These are phyloP conservation scores for Medicago lupulina DNA, from an alignment of 306 rosid species.

Conservation along the genomic window DNA sequence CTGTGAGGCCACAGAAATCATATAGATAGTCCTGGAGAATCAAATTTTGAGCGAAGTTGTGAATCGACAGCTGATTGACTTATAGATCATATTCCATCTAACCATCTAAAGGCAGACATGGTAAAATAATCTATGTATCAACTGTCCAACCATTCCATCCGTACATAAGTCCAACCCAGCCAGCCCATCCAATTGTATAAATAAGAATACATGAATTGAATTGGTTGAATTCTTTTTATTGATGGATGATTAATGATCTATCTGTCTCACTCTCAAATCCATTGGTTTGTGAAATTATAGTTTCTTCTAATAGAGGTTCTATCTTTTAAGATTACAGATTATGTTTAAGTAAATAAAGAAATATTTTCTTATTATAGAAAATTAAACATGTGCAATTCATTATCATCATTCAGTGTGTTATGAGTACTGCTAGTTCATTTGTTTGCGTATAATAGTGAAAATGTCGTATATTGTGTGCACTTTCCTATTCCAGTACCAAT, in stretches of 20 bases:
- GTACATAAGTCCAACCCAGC: neutral
- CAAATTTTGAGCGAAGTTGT: constrained; percentile 3
- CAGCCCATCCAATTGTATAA: neutral
- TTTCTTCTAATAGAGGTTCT: neutral
- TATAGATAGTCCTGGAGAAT: constrained; percentile 6
- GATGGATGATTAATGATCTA: neutral
- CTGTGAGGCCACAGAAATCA: neutral
- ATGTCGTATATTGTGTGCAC: neutral
- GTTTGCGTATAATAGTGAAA: constrained; percentile 25
- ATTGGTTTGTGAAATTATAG: neutral
- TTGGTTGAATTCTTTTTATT: neutral
- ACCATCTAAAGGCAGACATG: no score
- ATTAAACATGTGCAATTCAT: neutral
- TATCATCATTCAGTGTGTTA: constrained; percentile 25
- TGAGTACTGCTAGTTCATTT: constrained; percentile 19
- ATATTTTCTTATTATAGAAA: constrained; percentile 15
- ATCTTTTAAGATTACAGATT: neutral
- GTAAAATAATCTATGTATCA: no score
- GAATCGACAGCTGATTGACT: neutral
- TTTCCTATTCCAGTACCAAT: constrained; percentile 77
- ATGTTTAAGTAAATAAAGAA: constrained; percentile 11
- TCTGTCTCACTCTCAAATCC: neutral
- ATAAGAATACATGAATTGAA: neutral
- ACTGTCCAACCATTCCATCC: neutral
- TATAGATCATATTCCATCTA: no score